A percentile compares a stretch with the other conserved stretches of the same genome.
Evolutionary conservation across 176 grass and related monocot genomes (phyloP).

Genomic region (Carex littledalei): DNA sequence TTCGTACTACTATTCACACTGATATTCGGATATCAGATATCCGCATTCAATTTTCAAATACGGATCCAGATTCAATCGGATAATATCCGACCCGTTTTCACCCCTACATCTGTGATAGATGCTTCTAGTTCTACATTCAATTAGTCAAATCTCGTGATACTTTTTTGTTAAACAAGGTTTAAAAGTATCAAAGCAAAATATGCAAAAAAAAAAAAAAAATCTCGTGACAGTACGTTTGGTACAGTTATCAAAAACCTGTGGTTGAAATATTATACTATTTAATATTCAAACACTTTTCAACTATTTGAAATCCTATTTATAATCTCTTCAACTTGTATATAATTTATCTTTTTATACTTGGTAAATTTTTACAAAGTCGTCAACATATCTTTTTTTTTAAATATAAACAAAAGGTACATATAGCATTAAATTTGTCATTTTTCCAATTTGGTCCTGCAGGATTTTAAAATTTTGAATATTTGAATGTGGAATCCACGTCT

Average conservation of each 20-base stretch:
- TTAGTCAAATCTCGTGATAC: not conserved
- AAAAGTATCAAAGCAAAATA: not conserved
- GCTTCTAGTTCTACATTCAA: not conserved
- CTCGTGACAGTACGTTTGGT: constrained; percentile 4
- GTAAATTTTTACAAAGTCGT: not conserved
- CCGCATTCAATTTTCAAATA: too few species aligned
- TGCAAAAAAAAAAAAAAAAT: not conserved
- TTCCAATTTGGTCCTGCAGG: not conserved
- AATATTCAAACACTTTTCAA: not conserved
- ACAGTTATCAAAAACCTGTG: not conserved
- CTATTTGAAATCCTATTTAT: not conserved
- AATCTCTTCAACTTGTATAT: not conserved
- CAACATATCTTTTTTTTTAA: not conserved
- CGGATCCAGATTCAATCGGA: too few species aligned
- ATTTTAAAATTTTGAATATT: not conserved
- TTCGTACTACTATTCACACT: too few species aligned
- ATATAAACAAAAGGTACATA: not conserved
- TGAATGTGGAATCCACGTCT: constrained; percentile 2
- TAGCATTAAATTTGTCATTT: not conserved
- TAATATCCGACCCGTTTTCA: too few species aligned
- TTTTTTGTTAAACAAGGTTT: not conserved
- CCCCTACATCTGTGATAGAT: not conserved
- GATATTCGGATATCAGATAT: too few species aligned
- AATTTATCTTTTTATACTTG: not conserved
- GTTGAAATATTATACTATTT: not conserved